These are phyloP conservation scores for Globisporangium emineosum DNA, from an alignment of 352 stramenopile species.

Conservation along the genomic window DNA sequence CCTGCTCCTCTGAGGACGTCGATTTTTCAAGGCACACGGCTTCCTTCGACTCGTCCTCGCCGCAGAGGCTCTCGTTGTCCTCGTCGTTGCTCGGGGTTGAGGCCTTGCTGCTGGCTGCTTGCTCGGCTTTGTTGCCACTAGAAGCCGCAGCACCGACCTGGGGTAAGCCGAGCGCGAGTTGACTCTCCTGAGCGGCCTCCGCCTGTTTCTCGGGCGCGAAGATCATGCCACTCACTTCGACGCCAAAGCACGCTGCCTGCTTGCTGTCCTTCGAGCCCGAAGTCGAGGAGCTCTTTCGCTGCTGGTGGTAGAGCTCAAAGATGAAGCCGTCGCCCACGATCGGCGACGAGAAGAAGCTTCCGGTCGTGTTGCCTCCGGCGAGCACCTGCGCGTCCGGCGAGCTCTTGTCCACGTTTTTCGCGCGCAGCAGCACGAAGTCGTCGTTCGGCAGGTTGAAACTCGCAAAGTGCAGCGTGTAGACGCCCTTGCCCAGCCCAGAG, in stretches of 20 bases:
- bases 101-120: not conserved
- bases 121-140: constrained; percentile 8
- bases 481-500: constrained; percentile 39
- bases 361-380: constrained; percentile 47
- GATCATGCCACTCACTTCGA: constrained; percentile 44
- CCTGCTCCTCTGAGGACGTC: constrained; percentile 19
- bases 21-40: constrained; percentile 48
- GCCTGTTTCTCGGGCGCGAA: constrained; percentile 39
- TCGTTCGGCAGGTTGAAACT: constrained; percentile 46
- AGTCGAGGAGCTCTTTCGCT: not conserved
- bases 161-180: constrained; percentile 24
- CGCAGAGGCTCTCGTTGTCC: constrained; percentile 62
- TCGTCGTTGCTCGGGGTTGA: constrained; percentile 13
- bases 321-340: constrained; percentile 42
- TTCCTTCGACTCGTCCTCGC: constrained; percentile 61
- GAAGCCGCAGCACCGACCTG: not conserved
- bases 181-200: constrained; percentile 18
- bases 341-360: constrained; percentile 47
- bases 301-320: constrained; percentile 43
- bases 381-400: constrained; percentile 23
- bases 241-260: constrained; percentile 34
- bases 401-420: constrained; percentile 20
- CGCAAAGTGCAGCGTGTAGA: constrained; percentile 63
- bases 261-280: constrained; percentile 1
- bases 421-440: constrained; percentile 44